Evolutionary conservation across 225 moss, liverwort and hornwort species (phyloP), one percentile per base, ranked within the genome.

Genomic region (Polytrichum formosum): DNA sequence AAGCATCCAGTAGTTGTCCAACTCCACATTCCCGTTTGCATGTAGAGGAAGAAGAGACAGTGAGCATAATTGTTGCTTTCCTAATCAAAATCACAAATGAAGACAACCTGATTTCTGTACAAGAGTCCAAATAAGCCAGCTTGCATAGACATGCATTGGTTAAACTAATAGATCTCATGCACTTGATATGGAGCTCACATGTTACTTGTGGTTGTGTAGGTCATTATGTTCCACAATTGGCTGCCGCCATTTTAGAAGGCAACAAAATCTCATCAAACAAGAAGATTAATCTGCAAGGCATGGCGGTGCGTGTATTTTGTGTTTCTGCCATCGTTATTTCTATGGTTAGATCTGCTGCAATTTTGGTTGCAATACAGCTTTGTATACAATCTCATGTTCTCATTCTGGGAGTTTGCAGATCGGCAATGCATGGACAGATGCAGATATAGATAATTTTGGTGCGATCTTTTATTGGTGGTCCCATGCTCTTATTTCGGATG

Each of bases 351-450:
- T 46, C 46, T 46, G 46, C 46, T 4, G 16, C 46, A 46, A 46
- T 16, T 9, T 20, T 58, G 58, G 58, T 58, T 22, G 20, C 58
- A 58, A 23, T 22, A 58, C 23, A 58, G 21, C 16, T 28, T 16
- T 23, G 22, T 23, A 10, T 63, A 7, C 7, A 46, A 46, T 46
- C 46, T 46, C 13, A 46, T 46, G 16, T 7, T 46, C 16, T 46
- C 16, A 16, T 46, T 63, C 62, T 26, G 17, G 35, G 18, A 68
- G 71, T 26, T 67, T 65, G 79, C 88, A 96, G 90, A 70, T 94
- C 66, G 97, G 97, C 65, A 97, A 97, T 77, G 94, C 92, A 27
- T 97, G 94, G 94, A 94, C 92, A 29, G 94, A 97, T 73, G 66
- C 97, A 72, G 53, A 70, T 9, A 74, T 90, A 27, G 97, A 97